phyloP scores from a whole-genome alignment of 1,139 yeast genomes.

The Saccharomycopsis hybrid region DNA sequence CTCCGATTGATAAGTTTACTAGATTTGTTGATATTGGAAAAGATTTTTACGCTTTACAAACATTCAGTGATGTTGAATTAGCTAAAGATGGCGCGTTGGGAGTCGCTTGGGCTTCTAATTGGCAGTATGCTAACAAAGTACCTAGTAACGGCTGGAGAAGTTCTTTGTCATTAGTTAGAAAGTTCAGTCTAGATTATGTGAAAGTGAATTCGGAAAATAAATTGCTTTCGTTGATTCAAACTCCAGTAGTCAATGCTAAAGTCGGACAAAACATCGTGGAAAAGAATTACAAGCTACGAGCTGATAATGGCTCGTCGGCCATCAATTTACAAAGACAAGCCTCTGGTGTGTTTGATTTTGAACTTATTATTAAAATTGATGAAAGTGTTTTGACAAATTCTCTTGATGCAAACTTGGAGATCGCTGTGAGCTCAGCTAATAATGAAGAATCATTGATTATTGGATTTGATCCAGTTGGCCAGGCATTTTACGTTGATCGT shows the following conservation, averaged over 20 bases:
- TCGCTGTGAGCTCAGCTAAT: too few species aligned
- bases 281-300: neutral
- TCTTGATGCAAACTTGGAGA: too few species aligned
- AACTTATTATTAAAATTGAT: conserved; percentile 20
- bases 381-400: conserved; percentile 10
- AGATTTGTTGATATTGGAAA: conserved; percentile 32
- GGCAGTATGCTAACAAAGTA: conserved; percentile 32
- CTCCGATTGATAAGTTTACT: conserved; percentile 27
- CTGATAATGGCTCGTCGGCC: neutral
- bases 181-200: conserved; percentile 27
- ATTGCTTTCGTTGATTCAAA: conserved; percentile 25
- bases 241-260: conserved; percentile 22
- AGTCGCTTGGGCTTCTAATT: conserved; percentile 36
- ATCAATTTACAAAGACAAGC: conserved; percentile 5
- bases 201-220: conserved; percentile 26
- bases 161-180: conserved; percentile 31
- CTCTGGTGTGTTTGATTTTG: conserved; percentile 22
- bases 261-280: neutral
- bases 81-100: conserved; percentile 26
- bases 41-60: conserved; percentile 33
- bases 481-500: conserved; percentile 23
- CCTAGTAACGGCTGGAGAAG: conserved; percentile 32
- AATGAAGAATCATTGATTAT: conserved; percentile 22
- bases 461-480: conserved; percentile 22
- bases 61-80: conserved; percentile 27